Percentiles rank a stretch among this genome's conserved stretches.
Evolutionary conservation across 371 early-diverging fungal species (phyloP).

Genomic region (Syncephalastrum racemosum): DNA sequence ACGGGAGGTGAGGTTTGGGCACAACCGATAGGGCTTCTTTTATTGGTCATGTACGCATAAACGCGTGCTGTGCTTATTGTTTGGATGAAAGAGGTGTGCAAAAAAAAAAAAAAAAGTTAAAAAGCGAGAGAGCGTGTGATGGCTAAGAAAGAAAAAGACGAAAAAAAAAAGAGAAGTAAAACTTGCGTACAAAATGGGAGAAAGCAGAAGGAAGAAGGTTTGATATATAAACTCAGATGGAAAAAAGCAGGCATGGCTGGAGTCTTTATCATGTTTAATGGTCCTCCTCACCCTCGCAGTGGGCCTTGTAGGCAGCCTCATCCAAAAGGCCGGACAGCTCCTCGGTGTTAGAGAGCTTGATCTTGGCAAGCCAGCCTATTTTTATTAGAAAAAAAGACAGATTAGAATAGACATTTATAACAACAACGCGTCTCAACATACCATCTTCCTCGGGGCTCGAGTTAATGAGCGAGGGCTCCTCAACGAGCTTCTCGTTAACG

Average conservation of each 20-base stretch:
- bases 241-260: background rate
- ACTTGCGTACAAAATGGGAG: background rate
- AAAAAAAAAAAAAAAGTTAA: background rate
- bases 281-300: constrained; percentile 35
- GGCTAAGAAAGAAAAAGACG: background rate
- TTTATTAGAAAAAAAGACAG: constrained; percentile 5
- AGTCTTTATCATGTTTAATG: constrained; percentile 29
- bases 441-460: constrained; percentile 74
- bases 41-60: constrained; percentile 14
- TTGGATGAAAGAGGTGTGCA: background rate
- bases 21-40: constrained; percentile 5
- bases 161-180: constrained; percentile 9
- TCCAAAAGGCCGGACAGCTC: constrained; percentile 78
- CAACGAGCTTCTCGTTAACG: constrained; percentile 66
- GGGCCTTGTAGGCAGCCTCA: constrained; percentile 66
- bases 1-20: constrained; percentile 7
- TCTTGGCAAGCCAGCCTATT: constrained; percentile 92
- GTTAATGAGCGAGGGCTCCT: constrained; percentile 81
- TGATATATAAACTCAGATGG: constrained; percentile 18
- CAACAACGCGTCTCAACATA: constrained; percentile 25
- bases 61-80: constrained; percentile 5
- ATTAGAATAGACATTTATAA: constrained; percentile 8
- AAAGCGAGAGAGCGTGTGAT: background rate
- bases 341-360: constrained; percentile 68
- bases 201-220: constrained; percentile 5